Conservation (phyloP, 805 yeast species). For the Starmerella sirachaensis region DNA sequence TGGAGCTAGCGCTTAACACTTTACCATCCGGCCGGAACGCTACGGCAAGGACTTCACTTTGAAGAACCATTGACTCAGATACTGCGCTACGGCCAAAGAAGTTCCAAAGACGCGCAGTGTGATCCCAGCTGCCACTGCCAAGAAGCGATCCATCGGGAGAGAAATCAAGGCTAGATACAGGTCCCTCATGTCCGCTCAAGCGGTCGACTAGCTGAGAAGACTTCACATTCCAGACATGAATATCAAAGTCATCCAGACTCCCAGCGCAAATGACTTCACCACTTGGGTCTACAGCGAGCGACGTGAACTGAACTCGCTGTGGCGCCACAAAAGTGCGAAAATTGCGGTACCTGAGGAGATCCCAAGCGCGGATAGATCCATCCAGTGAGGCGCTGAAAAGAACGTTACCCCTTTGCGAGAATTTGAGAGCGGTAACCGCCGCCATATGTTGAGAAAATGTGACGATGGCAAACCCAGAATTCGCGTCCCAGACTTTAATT, state of each 20-base stretch:
- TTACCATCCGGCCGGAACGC: constrained; percentile 89
- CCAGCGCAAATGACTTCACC: constrained; percentile 97
- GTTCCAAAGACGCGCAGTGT: constrained; percentile 85
- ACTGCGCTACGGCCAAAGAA: constrained; percentile 76
- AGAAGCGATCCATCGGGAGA: constrained; percentile 67
- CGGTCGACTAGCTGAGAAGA: constrained; percentile 83
- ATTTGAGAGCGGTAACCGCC: constrained; percentile 75
- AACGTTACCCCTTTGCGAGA: constrained; percentile 83
- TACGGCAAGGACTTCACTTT: constrained; percentile 70
- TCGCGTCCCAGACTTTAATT: constrained; percentile 90
- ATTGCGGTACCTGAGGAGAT: constrained; percentile 79
- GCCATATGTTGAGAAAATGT: constrained; percentile 87
- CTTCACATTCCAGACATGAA: constrained; percentile 95
- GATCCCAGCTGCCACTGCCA: constrained; percentile 95
- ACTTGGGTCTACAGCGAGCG: constrained; percentile 90
- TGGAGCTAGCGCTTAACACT: constrained; percentile 73
- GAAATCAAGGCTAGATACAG: constrained; percentile 76
- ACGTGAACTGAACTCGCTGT: constrained; percentile 71
- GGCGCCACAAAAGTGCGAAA: constrained; percentile 92
- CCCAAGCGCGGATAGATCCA: constrained; percentile 98
- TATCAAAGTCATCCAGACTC: constrained; percentile 75
- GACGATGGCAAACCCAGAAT: constrained; percentile 81
- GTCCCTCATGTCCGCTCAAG: constrained; percentile 89
- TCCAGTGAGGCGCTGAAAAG: constrained; percentile 84
- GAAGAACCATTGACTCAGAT: constrained; percentile 81